Evolutionary conservation across 768 basidiomycete genomes (phyloP).

Genomic region (Scleroderma citrinum): DNA sequence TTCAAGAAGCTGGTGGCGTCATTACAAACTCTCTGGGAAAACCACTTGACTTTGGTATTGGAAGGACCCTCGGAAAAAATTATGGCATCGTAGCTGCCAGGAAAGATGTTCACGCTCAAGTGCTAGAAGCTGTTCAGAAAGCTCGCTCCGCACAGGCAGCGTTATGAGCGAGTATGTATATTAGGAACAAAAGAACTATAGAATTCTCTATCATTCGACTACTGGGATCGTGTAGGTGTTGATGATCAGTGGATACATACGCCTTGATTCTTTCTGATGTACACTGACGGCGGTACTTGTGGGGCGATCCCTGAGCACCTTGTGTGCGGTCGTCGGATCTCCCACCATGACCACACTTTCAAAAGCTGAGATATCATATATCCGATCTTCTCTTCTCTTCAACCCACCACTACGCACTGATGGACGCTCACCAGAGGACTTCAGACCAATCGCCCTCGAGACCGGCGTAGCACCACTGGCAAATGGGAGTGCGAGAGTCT

Average conservation of each 20-base stretch:
- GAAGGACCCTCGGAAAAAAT: conserved; percentile 81
- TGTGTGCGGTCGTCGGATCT: too few species aligned
- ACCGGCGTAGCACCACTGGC: conserved; percentile 76
- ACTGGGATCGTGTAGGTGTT: too few species aligned
- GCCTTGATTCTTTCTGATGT: too few species aligned
- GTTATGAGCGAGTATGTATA: background rate
- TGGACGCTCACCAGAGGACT: conserved; percentile 64
- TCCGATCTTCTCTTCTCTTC: conserved; percentile 57
- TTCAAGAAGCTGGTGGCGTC: conserved; percentile 87
- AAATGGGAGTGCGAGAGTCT: conserved; percentile 76
- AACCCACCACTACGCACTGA: conserved; percentile 66
- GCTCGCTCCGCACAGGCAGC: conserved; percentile 31
- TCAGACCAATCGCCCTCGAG: conserved; percentile 63
- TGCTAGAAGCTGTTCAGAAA: conserved; percentile 69
- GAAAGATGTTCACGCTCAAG: conserved; percentile 58
- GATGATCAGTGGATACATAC: too few species aligned
- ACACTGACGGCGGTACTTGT: too few species aligned
- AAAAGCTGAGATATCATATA: conserved; percentile 76
- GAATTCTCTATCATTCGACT: too few species aligned
- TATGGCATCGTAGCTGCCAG: conserved; percentile 83
- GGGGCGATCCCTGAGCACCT: too few species aligned
- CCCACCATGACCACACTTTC: conserved; percentile 38
- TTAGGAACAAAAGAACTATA: background rate
- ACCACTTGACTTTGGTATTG: conserved; percentile 79
- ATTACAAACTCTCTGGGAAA: conserved; percentile 79